Conservation (phyloP, 1,284 basidiomycete genomes). For the Mycena sp. region DNA sequence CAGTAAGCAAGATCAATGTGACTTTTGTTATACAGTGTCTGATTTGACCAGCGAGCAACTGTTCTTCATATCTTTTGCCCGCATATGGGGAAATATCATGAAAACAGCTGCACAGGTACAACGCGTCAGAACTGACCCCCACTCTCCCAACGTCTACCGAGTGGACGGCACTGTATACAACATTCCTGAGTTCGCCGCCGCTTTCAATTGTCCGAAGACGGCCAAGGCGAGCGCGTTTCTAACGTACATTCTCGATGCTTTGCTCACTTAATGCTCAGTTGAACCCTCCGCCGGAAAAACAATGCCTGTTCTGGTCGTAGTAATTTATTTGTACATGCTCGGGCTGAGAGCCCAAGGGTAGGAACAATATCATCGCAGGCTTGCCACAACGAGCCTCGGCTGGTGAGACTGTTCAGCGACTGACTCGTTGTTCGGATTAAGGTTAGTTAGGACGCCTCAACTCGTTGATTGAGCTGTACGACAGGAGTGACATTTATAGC, state of each 20-base stretch:
- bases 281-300: conserved; percentile 72
- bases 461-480: no score
- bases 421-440: no score
- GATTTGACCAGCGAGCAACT: conserved; percentile 78
- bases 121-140: conserved; percentile 87
- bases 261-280: conserved; percentile 41
- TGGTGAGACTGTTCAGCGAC: no score
- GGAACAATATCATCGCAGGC: background rate
- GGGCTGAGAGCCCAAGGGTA: no score
- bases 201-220: conserved; percentile 77
- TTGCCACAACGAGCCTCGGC: no score
- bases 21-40: background rate
- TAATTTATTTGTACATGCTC: background rate
- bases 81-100: conserved; percentile 80
- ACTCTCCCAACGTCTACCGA: conserved; percentile 83
- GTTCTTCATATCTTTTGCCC: conserved; percentile 89
- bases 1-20: conserved; percentile 48
- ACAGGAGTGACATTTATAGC: no score
- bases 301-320: conserved; percentile 74
- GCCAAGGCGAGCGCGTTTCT: conserved; percentile 51
- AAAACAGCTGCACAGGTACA: conserved; percentile 84
- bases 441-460: no score
- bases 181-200: conserved; percentile 81
- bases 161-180: conserved; percentile 72
- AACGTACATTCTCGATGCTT: no score